A percentile compares a stretch with the other conserved stretches of the same genome.
Evolutionary conservation across 352 stramenopile species (phyloP).

Genomic region (Pythium insidiosum): DNA sequence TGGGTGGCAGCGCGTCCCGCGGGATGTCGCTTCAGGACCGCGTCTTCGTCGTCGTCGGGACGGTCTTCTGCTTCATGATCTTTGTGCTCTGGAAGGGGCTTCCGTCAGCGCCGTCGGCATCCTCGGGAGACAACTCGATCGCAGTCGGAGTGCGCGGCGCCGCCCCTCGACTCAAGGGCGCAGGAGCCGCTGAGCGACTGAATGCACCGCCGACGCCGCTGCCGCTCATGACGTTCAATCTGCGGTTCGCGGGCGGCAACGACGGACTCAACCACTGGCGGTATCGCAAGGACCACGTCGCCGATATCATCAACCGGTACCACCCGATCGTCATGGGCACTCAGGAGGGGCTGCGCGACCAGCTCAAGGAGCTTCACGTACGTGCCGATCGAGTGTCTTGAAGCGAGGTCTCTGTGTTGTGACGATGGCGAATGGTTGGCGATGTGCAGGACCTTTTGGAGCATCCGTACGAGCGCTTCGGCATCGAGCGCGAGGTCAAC

Average conservation of each 20-base stretch:
- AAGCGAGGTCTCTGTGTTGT: no score
- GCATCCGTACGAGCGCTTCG: slow-evolving; percentile 25
- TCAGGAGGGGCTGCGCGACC: slow-evolving; percentile 23
- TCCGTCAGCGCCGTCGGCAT: no score
- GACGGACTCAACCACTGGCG: slow-evolving; percentile 23
- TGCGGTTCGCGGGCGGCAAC: slow-evolving; percentile 20
- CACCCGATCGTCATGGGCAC: slow-evolving; percentile 20
- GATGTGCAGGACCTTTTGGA: slow-evolving; percentile 17
- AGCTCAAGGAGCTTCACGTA: slow-evolving; percentile 23
- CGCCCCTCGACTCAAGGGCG: no score
- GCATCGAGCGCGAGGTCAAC: slow-evolving; percentile 15
- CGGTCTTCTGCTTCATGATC: slow-evolving; percentile 56
- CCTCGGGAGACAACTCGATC: no score
- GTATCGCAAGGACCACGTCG: slow-evolving; percentile 20
- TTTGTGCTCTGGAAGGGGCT: slow-evolving; percentile 48
- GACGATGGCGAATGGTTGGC: no score
- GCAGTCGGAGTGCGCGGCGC: no score
- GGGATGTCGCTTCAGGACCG: slow-evolving; percentile 25
- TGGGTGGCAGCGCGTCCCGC: slow-evolving; percentile 4
- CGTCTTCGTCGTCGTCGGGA: slow-evolving; percentile 54
- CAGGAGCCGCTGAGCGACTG: no score
- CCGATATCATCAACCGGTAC: slow-evolving; percentile 29
- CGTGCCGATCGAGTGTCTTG: no score
- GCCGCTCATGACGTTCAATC: slow-evolving; percentile 30
- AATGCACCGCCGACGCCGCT: no score